These are phyloP conservation scores for Diphasiastrum complanatum DNA, from an alignment of 83 land plant species.

Conservation along the genomic window DNA sequence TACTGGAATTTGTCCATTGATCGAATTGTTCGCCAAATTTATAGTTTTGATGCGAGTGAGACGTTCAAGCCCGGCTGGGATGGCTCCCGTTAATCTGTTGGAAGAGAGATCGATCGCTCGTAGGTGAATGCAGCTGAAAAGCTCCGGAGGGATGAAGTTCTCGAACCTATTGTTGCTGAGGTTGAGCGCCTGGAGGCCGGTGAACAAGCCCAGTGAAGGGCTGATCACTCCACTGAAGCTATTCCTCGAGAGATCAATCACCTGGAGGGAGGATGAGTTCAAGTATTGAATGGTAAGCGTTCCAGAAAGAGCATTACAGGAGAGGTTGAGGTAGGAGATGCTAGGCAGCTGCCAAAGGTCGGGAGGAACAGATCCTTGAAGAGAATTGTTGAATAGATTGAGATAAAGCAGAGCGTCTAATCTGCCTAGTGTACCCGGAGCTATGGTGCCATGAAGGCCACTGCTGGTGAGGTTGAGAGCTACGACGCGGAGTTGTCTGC, in stretches of 20 bases:
- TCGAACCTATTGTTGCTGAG: constrained; percentile 19
- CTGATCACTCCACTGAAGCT: constrained; percentile 31
- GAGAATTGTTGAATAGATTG: too few relatives aligned
- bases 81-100: constrained; percentile 31
- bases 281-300: constrained; percentile 18
- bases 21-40: constrained; percentile 27
- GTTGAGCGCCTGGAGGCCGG: constrained; percentile 17
- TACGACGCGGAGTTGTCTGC: too few relatives aligned
- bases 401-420: too few relatives aligned
- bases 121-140: constrained; percentile 20
- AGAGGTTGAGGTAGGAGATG: background rate
- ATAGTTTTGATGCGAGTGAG: constrained; percentile 16
- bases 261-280: background rate
- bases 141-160: constrained; percentile 24
- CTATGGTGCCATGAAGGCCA: too few relatives aligned
- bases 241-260: constrained; percentile 21
- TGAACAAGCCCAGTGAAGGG: constrained; percentile 27
- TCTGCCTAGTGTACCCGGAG: too few relatives aligned
- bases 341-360: constrained; percentile 1
- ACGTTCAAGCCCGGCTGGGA: constrained; percentile 1
- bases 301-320: background rate
- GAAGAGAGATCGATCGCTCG: constrained; percentile 19
- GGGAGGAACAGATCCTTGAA: constrained; percentile 2
- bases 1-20: constrained; percentile 30
- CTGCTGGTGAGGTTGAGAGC: too few relatives aligned